Conservation (phyloP, 78 protist species). For the Polysphondylium violaceum region DNA sequence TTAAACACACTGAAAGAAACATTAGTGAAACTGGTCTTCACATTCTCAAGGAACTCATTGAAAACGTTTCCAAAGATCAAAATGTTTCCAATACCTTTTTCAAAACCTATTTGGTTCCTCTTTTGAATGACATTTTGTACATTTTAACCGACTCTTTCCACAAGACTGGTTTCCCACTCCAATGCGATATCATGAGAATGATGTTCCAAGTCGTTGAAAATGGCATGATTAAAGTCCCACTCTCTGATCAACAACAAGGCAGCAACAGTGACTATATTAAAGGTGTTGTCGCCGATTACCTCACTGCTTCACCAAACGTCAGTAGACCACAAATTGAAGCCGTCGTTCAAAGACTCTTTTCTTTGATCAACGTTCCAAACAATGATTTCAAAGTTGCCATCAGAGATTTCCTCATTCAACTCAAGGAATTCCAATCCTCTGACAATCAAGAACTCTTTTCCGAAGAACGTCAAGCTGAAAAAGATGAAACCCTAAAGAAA, state of each 20-base stretch:
- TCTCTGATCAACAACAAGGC: constrained; percentile 21
- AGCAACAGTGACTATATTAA: constrained; percentile 34
- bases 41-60: constrained; percentile 79
- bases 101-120: constrained; percentile 43
- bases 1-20: constrained; percentile 95
- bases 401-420: constrained; percentile 83
- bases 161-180: constrained; percentile 81
- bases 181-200: constrained; percentile 60
- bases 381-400: constrained; percentile 65
- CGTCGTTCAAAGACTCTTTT: constrained; percentile 25
- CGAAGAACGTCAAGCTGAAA: constrained; percentile 72
- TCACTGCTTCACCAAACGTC: constrained; percentile 79
- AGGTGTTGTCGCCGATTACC: constrained; percentile 9
- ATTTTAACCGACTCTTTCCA: constrained; percentile 86
- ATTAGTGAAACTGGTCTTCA: constrained; percentile 91
- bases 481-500: constrained; percentile 27
- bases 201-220: constrained; percentile 78
- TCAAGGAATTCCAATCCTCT: constrained; percentile 69
- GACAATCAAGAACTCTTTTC: constrained; percentile 75
- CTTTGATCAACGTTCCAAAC: background rate
- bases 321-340: constrained; percentile 34
- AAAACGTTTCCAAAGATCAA: constrained; percentile 43
- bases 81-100: constrained; percentile 76
- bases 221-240: constrained; percentile 69
- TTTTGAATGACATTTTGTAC: constrained; percentile 69